phyloP scores from a whole-genome alignment of 2,329 filamentous ascomycete species.

The Cladophialophora psammophila region DNA sequence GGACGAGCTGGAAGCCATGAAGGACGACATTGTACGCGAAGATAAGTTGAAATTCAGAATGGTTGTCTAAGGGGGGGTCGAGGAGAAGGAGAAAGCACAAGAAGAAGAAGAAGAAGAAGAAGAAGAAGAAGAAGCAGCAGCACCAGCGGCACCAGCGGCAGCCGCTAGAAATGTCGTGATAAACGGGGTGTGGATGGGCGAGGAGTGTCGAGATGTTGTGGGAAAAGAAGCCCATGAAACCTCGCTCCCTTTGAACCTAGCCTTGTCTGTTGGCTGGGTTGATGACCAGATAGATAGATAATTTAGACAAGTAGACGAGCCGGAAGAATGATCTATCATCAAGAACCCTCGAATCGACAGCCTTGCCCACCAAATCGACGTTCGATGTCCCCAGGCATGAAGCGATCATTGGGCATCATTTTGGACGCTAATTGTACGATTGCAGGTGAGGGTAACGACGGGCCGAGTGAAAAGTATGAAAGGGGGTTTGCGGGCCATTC shows the following conservation, averaged over 20 bases:
- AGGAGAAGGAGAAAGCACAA: neutral
- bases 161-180: neutral
- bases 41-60: conserved; percentile 52
- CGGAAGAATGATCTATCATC: neutral
- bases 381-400: neutral
- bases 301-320: neutral
- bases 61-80: conserved; percentile 15
- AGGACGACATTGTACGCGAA: conserved; percentile 37
- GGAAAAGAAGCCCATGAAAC: neutral
- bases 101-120: no score
- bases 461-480: neutral
- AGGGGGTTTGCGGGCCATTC: neutral
- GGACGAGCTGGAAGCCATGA: conserved; percentile 37
- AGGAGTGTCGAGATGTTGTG: neutral
- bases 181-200: neutral
- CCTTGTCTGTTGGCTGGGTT: neutral
- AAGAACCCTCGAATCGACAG: neutral
- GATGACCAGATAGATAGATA: neutral
- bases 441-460: conserved; percentile 2
- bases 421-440: neutral
- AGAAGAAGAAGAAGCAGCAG: no score
- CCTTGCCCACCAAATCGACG: neutral
- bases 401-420: neutral
- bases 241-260: neutral
- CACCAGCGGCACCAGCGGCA: no score